Evolutionary conservation across 2,329 filamentous ascomycete genomes (phyloP).

Genomic region (Chaetomium globosum): DNA sequence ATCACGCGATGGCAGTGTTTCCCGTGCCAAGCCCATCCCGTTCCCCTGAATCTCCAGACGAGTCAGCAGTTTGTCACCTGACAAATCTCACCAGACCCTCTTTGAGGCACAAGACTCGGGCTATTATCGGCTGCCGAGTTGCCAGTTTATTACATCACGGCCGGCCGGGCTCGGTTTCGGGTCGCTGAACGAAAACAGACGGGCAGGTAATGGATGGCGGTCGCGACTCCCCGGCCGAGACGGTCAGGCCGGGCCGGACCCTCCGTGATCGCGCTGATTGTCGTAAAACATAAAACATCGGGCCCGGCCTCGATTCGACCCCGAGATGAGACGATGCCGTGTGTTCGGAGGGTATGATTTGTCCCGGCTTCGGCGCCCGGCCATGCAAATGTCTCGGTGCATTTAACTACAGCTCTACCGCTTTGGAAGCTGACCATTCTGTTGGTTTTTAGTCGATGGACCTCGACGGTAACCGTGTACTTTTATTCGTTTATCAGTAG

Average conservation of each 20-base stretch:
- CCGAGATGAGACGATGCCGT: not conserved
- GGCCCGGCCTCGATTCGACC: not conserved
- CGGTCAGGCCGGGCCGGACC: not conserved
- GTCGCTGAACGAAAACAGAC: slow-evolving; percentile 13
- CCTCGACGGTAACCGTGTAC: too few relatives aligned
- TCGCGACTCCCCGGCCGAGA: not conserved
- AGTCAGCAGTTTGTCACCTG: slow-evolving; percentile 14
- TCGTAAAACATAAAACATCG: not conserved
- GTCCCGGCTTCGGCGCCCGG: not conserved
- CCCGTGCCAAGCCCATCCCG: slow-evolving; percentile 1
- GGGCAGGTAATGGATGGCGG: not conserved
- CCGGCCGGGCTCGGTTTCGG: slow-evolving; percentile 14
- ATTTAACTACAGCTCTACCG: not conserved
- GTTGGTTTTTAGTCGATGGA: not conserved
- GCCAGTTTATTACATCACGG: not conserved
- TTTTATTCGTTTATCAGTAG: too few relatives aligned
- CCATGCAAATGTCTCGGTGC: not conserved
- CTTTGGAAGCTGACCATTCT: not conserved
- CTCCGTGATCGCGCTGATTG: not conserved
- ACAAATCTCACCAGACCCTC: slow-evolving; percentile 3
- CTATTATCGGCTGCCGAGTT: not conserved
- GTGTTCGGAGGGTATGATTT: not conserved
- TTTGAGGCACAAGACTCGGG: not conserved
- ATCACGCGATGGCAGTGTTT: not conserved
- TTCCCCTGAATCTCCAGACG: not conserved